Evolutionary conservation across 768 basidiomycete genomes (phyloP), one percentile per base, ranked within the genome.

Genomic region (Hygrophorus pudorinus): DNA sequence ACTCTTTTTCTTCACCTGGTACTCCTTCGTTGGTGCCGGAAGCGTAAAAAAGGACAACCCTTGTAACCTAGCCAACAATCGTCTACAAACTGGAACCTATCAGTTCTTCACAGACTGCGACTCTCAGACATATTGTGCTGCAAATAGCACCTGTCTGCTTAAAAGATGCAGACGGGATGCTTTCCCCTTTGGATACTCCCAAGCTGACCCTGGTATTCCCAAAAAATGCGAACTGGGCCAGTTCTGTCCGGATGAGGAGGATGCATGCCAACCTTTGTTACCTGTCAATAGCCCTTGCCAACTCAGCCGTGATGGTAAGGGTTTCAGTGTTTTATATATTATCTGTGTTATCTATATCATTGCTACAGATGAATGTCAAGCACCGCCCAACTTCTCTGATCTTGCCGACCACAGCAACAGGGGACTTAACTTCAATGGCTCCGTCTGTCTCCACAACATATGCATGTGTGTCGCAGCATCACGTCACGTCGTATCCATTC

Each of bases 301-400:
- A 61, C 74, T 92, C 47, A 85, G 91, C 57, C 79, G 89, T 42
- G 89, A 92, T 60, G 87, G 89, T 85, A n/a, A n/a, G n/a, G n/a
- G 47, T 44, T 70, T 54, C 41, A n/a, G 38, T 14, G 39, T 12
- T 12, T 11, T 16, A 16, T 17, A 16, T 8, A 13, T 24, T 14
- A 16, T 18, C 18, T 24, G 18, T 33, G 32, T 42, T 42, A 38
- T 17, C 24, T 32, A 46, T 35, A 38, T 16, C 10, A 42, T n/a
- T 5, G 13, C 9, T 46, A 0, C 53, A 92, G 91, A 94, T 53
- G 72, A 90, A 63, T 92, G 89, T 54, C 67, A 72, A 54, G 67
- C 67, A 0, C 85, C 88, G 5, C 72, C 78, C 4, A 82, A 90
- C 56, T 75, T 64, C 53, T 60, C 61, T 45, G 74, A 82, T 7